Conservation (phyloP, 2,329 filamentous ascomycete species). For the Daldinia sp. region DNA sequence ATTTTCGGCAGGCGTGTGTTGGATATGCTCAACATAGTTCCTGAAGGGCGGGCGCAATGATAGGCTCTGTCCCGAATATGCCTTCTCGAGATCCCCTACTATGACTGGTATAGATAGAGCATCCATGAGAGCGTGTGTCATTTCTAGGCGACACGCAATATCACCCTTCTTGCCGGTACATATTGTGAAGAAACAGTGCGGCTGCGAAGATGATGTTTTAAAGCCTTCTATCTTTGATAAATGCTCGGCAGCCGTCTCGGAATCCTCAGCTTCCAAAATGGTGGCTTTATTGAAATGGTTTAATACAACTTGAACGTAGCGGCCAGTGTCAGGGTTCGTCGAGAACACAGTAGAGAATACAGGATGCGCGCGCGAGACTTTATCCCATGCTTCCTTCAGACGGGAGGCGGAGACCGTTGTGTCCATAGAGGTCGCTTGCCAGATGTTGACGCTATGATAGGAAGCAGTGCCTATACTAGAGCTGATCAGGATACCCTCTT, state of each 20-base stretch:
- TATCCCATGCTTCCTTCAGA: background rate
- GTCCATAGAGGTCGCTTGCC: background rate
- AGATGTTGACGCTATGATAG: constrained; percentile 14
- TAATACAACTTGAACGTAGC: background rate
- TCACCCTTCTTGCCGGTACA: background rate
- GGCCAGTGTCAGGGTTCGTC: background rate
- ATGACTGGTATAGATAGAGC: background rate
- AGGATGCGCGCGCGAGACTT: background rate
- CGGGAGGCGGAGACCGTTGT: background rate
- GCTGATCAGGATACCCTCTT: constrained; percentile 30
- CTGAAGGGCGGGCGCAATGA: background rate
- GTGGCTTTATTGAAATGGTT: background rate
- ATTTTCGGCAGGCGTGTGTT: background rate
- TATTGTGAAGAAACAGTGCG: background rate
- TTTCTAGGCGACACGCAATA: background rate
- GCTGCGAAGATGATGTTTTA: background rate
- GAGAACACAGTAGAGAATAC: background rate
- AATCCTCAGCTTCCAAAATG: background rate
- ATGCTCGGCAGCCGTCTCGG: background rate
- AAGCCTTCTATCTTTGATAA: background rate
- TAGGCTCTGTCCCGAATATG: background rate
- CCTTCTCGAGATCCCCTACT: background rate
- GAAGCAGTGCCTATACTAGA: background rate
- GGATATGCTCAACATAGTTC: background rate
- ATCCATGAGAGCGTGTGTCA: background rate